phyloP scores from a whole-genome alignment of 345 rosid genomes.

The Toxicodendron radicans region DNA sequence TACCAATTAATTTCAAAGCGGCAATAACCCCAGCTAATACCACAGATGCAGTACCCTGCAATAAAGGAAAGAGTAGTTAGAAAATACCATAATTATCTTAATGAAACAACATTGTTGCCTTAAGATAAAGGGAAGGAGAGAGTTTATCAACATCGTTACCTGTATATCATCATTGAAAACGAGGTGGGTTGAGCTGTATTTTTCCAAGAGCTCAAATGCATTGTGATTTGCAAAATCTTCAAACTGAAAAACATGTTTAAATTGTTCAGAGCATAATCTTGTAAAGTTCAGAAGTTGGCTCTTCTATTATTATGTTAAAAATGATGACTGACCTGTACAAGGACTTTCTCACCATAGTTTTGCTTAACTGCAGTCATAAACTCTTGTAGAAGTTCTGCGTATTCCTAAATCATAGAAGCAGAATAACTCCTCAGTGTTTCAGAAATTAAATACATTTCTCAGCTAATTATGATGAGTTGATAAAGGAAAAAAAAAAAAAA shows the following conservation, averaged over 20 bases:
- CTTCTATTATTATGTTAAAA: neutral
- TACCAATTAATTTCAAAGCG: conserved; percentile 63
- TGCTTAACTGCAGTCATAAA: conserved; percentile 92
- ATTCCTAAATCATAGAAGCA: conserved; percentile 51
- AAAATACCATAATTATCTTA: neutral
- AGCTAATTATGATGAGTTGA: neutral
- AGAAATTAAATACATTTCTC: neutral
- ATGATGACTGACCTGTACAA: conserved; percentile 62
- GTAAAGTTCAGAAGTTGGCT: neutral
- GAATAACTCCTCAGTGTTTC: conserved; percentile 19
- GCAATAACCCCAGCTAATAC: conserved; percentile 88
- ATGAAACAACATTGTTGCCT: neutral
- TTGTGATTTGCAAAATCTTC: conserved; percentile 99
- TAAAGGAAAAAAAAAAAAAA: conserved; percentile 6
- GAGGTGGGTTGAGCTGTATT: conserved; percentile 76
- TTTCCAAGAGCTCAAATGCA: conserved; percentile 80
- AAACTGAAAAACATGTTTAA: conserved; percentile 52
- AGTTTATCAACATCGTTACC: conserved; percentile 36
- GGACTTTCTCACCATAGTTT: conserved; percentile 89
- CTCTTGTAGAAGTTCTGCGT: conserved; percentile 83
- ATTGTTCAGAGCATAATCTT: conserved; percentile 8
- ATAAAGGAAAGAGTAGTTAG: conserved; percentile 3
- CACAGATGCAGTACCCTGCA: conserved; percentile 96
- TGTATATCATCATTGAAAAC: conserved; percentile 97
- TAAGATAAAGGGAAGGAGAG: neutral